Evolutionary conservation across 305 asterid species (phyloP).

Genomic region (Fraxinus albicans): DNA sequence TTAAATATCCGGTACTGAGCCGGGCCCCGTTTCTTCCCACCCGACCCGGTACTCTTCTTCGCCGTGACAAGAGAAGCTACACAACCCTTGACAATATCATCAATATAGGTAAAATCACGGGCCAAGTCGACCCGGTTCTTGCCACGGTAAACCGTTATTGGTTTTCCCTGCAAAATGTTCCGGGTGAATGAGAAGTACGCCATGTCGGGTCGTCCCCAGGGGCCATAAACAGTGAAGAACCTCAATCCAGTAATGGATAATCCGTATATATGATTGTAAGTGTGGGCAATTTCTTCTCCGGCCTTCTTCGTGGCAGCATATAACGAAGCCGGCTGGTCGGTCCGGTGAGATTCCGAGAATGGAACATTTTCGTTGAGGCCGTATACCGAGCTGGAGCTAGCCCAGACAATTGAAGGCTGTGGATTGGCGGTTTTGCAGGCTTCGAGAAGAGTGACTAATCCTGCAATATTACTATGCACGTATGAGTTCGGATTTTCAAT

Average conservation of each 20-base stretch:
- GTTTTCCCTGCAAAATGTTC: slow-evolving; percentile 8
- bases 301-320: slow-evolving; percentile 14
- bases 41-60: slow-evolving; percentile 15
- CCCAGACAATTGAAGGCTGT: slow-evolving; percentile 3
- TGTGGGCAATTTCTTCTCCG: slow-evolving; percentile 13
- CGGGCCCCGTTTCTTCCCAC: slow-evolving; percentile 17
- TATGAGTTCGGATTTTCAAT: slow-evolving; percentile 5
- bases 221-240: slow-evolving; percentile 14
- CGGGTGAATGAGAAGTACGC: slow-evolving; percentile 6
- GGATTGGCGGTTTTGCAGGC: slow-evolving; percentile 7
- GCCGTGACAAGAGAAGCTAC: not conserved
- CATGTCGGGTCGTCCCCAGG: slow-evolving; percentile 16
- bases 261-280: slow-evolving; percentile 14
- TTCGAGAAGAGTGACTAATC: slow-evolving; percentile 9
- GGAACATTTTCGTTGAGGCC: slow-evolving; percentile 2
- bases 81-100: slow-evolving; percentile 15
- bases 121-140: slow-evolving; percentile 11
- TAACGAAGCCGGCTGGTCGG: slow-evolving; percentile 5
- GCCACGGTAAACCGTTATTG: slow-evolving; percentile 7
- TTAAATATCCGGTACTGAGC: slow-evolving; percentile 16
- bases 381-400: slow-evolving; percentile 12
- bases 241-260: slow-evolving; percentile 11
- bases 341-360: slow-evolving; percentile 1
- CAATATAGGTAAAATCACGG: slow-evolving; percentile 14
- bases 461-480: slow-evolving; percentile 9